phyloP scores from a whole-genome alignment of 2,329 filamentous ascomycete genomes.

The Rhynchosporium graminicola region DNA sequence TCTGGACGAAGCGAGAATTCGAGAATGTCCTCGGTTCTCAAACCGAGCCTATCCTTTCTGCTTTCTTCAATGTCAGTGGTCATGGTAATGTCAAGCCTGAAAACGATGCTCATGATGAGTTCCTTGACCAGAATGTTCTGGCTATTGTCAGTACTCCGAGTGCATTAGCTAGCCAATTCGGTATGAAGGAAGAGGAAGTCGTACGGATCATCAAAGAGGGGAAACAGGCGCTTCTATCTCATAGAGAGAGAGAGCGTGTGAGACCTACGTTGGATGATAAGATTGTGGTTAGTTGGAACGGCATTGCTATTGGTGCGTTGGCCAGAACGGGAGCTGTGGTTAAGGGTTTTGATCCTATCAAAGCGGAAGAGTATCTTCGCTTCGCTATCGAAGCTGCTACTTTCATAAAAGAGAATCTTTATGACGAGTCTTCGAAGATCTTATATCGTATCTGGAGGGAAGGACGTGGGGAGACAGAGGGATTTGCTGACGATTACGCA shows the following conservation, averaged over 20 bases:
- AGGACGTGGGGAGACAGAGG: constrained; percentile 63
- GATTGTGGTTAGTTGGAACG: constrained; percentile 84
- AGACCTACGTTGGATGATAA: constrained; percentile 84
- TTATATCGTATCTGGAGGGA: constrained; percentile 76
- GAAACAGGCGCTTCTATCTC: constrained; percentile 65
- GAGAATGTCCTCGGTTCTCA: constrained; percentile 69
- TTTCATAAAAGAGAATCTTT: constrained; percentile 75
- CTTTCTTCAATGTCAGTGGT: constrained; percentile 80
- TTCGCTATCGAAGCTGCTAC: constrained; percentile 67
- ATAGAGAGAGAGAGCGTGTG: constrained; percentile 73
- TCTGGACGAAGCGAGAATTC: constrained; percentile 90
- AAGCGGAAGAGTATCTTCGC: constrained; percentile 60
- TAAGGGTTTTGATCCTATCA: constrained; percentile 57
- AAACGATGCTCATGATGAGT: constrained; percentile 89
- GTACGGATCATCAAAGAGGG: constrained; percentile 66
- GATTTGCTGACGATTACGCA: constrained; percentile 93
- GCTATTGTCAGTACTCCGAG: constrained; percentile 67
- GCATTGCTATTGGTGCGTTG: constrained; percentile 81
- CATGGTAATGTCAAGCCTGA: constrained; percentile 83
- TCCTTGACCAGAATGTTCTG: constrained; percentile 90
- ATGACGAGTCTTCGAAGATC: constrained; percentile 60
- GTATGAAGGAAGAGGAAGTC: constrained; percentile 68
- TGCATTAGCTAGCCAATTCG: constrained; percentile 74
- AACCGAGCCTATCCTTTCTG: constrained; percentile 72
- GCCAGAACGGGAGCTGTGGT: constrained; percentile 72